A percentile compares a stretch with the other conserved stretches of the same genome.
phyloP scores from a whole-genome alignment of 257 asterid genomes.

The Striga asiatica region DNA sequence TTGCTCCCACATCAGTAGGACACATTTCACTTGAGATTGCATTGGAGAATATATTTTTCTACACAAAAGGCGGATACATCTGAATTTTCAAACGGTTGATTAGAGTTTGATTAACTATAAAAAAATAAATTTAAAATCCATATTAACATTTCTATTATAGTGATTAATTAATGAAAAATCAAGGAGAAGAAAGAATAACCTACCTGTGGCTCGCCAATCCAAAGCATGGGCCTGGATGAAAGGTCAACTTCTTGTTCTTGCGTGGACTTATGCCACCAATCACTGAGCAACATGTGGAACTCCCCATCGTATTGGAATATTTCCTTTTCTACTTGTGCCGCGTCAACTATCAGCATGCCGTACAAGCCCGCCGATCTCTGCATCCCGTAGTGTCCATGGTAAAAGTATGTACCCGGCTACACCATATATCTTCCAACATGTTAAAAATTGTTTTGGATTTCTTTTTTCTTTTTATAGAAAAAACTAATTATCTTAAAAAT shows the following conservation, averaged over 20 bases:
- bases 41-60: no score
- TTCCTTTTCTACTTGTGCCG: conserved; percentile 49
- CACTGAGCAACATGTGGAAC: conserved; percentile 50
- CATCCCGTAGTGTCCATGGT: conserved; percentile 96
- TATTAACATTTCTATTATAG: no score
- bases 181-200: background rate
- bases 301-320: conserved; percentile 56
- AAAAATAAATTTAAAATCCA: no score
- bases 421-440: background rate
- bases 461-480: no score
- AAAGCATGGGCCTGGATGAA: conserved; percentile 62
- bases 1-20: no score
- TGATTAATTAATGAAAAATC: background rate
- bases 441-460: background rate
- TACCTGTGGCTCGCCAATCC: conserved; percentile 94
- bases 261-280: conserved; percentile 72
- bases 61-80: no score
- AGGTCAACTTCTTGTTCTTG: conserved; percentile 66
- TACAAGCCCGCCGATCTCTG: conserved; percentile 80
- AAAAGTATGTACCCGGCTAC: conserved; percentile 82
- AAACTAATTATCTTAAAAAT: no score
- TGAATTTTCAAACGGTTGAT: no score
- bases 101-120: no score
- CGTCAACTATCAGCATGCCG: conserved; percentile 65
- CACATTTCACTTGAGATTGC: no score